Evolutionary conservation across 2,329 filamentous ascomycete genomes (phyloP), one percentile per base, ranked within the genome.

Genomic region (Penicillium griseofulvum): DNA sequence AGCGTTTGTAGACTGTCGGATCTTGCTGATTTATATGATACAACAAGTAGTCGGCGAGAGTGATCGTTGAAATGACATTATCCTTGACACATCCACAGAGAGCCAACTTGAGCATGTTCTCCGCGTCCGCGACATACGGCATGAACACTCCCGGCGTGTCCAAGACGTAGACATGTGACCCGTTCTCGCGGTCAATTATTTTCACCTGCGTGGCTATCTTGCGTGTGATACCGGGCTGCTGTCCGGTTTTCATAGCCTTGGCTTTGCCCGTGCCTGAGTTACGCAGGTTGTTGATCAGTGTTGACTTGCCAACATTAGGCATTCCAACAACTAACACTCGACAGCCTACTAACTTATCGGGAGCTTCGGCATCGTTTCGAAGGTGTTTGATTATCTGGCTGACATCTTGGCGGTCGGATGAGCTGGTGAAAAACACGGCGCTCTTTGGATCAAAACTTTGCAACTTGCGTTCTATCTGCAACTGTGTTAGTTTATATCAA

Each of bases 231-330:
- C 94, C 94, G 2, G 94, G 92, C 67, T 97, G 87, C 11, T 88
- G 86, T 10, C 94, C 94, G 1, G 92, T 97, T 59, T 79, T 81
- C 36, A 92, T 90, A 1, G 86, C 92, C 71, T 93, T 95, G n/a
- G 65, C 68, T 56, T 71, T 74, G 19, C 81, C 75, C 62, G 90
- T 82, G 38, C 91, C 90, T 17, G 81, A 78, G 38, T 80, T 83
- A 19, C 94, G 87, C 46, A 97, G 81, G 16, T 87, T 84, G 72
- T 99, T 99, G 39, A 99, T 84, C n/a, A 99, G 80, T 1, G 92
- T 91, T 44, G 90, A 96, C 76, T 99, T 99, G 34, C 94, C 94
- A 0, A 96, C 90, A 70, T 99, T 99, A 34, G 94, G 94, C 92
- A 99, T 97, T 52, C 94, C 94, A 14, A 97, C 92, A 0, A 97